Conservation (phyloP, 164 flowering plant genomes). For the Liquidambar formosana region DNA sequence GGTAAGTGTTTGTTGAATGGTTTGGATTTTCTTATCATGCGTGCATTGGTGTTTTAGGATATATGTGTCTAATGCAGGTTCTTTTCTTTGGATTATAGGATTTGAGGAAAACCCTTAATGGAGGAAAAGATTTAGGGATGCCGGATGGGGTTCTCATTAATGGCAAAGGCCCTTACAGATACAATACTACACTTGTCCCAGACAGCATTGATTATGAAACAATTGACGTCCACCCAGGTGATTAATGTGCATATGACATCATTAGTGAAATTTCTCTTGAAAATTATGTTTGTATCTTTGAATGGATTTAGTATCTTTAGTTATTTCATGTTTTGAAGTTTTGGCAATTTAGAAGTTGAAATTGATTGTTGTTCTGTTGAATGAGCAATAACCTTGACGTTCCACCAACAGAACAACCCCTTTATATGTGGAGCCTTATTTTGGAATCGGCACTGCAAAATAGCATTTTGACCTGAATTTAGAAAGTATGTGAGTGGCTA, state of each 20-base stretch:
- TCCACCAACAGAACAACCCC: too few relatives aligned
- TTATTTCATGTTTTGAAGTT: neutral
- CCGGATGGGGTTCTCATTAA: slow-evolving; percentile 98
- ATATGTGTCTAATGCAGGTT: neutral
- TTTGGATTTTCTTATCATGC: neutral
- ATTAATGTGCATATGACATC: neutral
- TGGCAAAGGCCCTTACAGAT: slow-evolving; percentile 92
- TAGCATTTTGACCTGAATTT: too few relatives aligned
- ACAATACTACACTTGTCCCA: slow-evolving; percentile 82
- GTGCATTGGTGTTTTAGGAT: neutral
- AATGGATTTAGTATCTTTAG: neutral
- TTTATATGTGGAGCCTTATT: too few relatives aligned
- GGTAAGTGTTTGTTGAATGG: slow-evolving; percentile 46
- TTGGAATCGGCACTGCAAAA: too few relatives aligned
- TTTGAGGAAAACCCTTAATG: slow-evolving; percentile 70
- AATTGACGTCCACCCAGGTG: slow-evolving; percentile 81
- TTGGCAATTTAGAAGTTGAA: too few relatives aligned
- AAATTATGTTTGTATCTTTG: neutral
- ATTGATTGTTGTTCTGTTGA: too few relatives aligned
- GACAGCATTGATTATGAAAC: slow-evolving; percentile 81
- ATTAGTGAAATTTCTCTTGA: neutral
- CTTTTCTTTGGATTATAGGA: slow-evolving; percentile 39
- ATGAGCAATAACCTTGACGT: too few relatives aligned
- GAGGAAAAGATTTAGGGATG: slow-evolving; percentile 83
- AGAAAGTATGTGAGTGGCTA: too few relatives aligned